These are phyloP conservation scores for Hericium rajendrae DNA, from an alignment of 768 basidiomycete genomes.

Conservation along the genomic window DNA sequence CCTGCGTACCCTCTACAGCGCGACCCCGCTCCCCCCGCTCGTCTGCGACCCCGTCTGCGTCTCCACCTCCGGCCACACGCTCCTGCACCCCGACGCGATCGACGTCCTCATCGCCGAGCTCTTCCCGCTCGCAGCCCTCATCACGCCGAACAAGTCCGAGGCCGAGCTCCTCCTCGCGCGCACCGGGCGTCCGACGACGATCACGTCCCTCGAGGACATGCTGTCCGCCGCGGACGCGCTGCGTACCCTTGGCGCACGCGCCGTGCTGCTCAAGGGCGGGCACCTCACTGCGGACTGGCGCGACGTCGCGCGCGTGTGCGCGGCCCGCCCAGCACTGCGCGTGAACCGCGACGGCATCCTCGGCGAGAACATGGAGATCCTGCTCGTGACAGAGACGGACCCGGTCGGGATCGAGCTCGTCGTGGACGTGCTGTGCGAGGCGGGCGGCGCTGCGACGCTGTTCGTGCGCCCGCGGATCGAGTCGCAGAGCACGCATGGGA, in stretches of 20 bases:
- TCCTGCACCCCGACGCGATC: conserved; percentile 62
- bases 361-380: conserved; percentile 55
- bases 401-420: conserved; percentile 30
- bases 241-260: conserved; percentile 35
- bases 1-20: conserved; percentile 34
- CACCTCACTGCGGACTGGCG: conserved; percentile 43
- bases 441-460: conserved; percentile 30
- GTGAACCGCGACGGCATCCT: conserved; percentile 20
- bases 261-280: conserved; percentile 80
- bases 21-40: conserved; percentile 35
- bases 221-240: conserved; percentile 43
- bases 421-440: conserved; percentile 52
- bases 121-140: conserved; percentile 57
- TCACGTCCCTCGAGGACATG: conserved; percentile 50
- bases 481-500: conserved; percentile 78
- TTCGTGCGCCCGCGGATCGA: conserved; percentile 54
- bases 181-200: conserved; percentile 16
- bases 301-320: conserved; percentile 28
- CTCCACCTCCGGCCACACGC: conserved; percentile 77
- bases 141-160: conserved; percentile 84
- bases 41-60: conserved; percentile 89
- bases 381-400: conserved; percentile 25
- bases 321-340: background rate
- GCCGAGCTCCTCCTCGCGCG: conserved; percentile 57
- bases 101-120: conserved; percentile 47